Percentiles rank a stretch among this genome's conserved stretches.
phyloP scores from a whole-genome alignment of 345 rosid species.

The Noccaea bulbosa region DNA sequence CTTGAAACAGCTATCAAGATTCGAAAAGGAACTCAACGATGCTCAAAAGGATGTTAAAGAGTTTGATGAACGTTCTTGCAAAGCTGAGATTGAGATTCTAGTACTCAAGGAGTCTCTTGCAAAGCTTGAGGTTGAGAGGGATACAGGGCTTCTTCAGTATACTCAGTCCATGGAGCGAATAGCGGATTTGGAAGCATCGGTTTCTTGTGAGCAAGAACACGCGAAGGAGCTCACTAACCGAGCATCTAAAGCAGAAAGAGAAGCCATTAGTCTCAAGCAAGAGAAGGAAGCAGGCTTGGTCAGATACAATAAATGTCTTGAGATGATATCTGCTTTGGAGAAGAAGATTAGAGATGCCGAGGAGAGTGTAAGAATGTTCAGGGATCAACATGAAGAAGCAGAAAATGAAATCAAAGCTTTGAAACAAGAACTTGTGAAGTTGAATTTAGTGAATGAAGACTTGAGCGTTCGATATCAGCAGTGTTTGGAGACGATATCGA shows the following conservation, averaged over 20 bases:
- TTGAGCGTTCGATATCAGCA: constrained; percentile 54
- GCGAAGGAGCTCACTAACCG: constrained; percentile 52
- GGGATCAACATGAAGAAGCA: constrained; percentile 56
- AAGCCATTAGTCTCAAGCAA: constrained; percentile 59
- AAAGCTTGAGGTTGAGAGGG: constrained; percentile 72
- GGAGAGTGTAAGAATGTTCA: constrained; percentile 54
- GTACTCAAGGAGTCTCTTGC: constrained; percentile 70
- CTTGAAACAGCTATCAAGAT: constrained; percentile 66
- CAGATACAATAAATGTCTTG: constrained; percentile 64
- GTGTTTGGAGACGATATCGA: constrained; percentile 68
- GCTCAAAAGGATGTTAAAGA: constrained; percentile 64
- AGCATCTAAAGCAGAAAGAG: constrained; percentile 54
- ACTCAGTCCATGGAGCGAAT: constrained; percentile 71
- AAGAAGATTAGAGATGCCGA: constrained; percentile 60
- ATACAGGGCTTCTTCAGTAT: constrained; percentile 64
- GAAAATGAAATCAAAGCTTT: constrained; percentile 62
- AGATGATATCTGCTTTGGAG: constrained; percentile 66
- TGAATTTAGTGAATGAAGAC: constrained; percentile 72
- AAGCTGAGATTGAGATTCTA: constrained; percentile 74
- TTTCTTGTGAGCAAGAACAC: constrained; percentile 53
- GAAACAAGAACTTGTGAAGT: constrained; percentile 56
- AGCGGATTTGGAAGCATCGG: constrained; percentile 53
- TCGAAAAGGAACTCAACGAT: constrained; percentile 62
- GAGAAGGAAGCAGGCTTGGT: constrained; percentile 67
- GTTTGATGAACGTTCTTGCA: constrained; percentile 70